A percentile compares a stretch with the other conserved stretches of the same genome.
These are phyloP conservation scores for Colletotrichum horii DNA, from an alignment of 2,329 filamentous ascomycete species.

Conservation along the genomic window DNA sequence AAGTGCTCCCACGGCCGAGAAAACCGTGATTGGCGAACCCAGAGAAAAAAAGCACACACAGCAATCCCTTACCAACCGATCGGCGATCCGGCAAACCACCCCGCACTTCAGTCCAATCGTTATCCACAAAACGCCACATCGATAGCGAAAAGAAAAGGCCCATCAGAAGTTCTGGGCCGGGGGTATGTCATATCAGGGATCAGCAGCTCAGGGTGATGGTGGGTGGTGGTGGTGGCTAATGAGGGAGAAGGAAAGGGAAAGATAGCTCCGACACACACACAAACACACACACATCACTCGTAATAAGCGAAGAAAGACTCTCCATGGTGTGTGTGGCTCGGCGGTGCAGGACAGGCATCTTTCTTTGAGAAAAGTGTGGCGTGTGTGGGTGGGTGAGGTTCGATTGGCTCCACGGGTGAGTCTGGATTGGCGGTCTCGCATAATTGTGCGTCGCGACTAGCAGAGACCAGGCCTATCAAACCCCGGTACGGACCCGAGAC, in stretches of 20 bases:
- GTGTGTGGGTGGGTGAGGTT: neutral
- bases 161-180: neutral
- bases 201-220: neutral
- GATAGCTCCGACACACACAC: neutral
- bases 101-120: neutral
- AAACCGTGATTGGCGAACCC: neutral
- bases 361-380: neutral
- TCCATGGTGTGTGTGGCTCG: neutral
- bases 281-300: neutral
- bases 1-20: neutral
- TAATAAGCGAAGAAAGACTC: neutral
- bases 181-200: neutral
- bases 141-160: neutral
- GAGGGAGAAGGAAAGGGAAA: neutral
- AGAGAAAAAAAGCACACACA: neutral
- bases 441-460: neutral
- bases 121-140: neutral
- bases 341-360: neutral
- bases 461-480: constrained; percentile 9
- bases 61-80: neutral
- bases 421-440: constrained; percentile 14
- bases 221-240: neutral
- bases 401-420: neutral
- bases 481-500: constrained; percentile 5
- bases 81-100: neutral